These are phyloP conservation scores for Glaciozyma antarctica DNA, from an alignment of 768 basidiomycete species.

Conservation along the genomic window DNA sequence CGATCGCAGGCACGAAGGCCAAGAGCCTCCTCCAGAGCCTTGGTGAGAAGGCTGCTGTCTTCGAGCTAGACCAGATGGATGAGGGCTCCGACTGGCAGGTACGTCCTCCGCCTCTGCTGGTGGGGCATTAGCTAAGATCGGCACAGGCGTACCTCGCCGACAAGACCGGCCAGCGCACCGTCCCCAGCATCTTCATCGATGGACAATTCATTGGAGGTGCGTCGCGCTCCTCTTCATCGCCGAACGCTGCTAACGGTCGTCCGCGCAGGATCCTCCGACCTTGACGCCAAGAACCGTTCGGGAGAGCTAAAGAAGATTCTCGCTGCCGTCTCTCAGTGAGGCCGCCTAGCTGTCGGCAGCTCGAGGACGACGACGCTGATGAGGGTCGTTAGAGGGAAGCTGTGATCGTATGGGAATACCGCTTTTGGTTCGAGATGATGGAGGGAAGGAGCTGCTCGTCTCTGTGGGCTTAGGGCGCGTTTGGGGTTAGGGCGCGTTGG, in stretches of 20 bases:
- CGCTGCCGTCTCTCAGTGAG: neutral
- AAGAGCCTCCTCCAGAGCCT: constrained; percentile 14
- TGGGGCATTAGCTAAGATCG: neutral
- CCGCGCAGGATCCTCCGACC: constrained; percentile 13
- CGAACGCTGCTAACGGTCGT: neutral
- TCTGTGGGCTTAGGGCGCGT: too few species aligned
- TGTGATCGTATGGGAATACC: too few species aligned
- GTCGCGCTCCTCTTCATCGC: neutral
- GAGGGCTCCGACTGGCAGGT: constrained; percentile 26
- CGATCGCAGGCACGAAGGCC: neutral
- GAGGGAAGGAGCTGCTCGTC: too few species aligned
- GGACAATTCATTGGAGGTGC: constrained; percentile 20
- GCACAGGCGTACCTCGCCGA: constrained; percentile 15
- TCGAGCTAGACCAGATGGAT: constrained; percentile 29
- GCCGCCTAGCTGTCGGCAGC: too few species aligned
- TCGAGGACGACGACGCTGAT: too few species aligned
- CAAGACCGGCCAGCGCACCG: constrained; percentile 31
- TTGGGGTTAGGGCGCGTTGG: too few species aligned
- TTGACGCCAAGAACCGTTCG: constrained; percentile 18
- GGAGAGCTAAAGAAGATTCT: constrained; percentile 28
- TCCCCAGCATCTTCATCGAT: constrained; percentile 28
- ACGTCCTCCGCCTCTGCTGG: too few species aligned
- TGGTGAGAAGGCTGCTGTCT: constrained; percentile 11
- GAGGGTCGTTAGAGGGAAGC: too few species aligned
- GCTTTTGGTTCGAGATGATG: too few species aligned